Conservation (phyloP, 2,329 filamentous ascomycete species). For the Sclerotinia sclerotiorum region DNA sequence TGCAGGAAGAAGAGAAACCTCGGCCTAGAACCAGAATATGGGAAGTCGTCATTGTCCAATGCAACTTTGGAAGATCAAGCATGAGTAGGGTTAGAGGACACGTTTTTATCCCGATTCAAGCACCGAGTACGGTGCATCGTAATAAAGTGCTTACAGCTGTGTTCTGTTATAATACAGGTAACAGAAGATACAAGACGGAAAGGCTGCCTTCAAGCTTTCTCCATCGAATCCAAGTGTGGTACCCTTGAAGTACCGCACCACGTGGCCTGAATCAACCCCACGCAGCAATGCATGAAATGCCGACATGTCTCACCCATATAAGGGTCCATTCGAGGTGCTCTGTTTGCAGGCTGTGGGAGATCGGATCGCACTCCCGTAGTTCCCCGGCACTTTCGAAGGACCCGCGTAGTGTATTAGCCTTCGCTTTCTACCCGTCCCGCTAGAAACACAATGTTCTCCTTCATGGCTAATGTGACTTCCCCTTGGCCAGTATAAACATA, state of each 20-base stretch:
- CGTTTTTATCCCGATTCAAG: conserved; percentile 1
- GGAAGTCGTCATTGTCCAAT: background rate
- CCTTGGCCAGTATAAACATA: conserved; percentile 56
- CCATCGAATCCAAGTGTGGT: conserved; percentile 17
- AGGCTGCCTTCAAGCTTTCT: background rate
- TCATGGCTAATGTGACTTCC: conserved; percentile 48
- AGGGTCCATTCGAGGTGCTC: background rate
- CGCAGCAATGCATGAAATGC: conserved; percentile 17
- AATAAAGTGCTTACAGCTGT: conserved; percentile 18
- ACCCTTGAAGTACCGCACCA: conserved; percentile 12
- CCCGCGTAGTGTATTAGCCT: conserved; percentile 19
- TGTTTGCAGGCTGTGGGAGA: conserved; percentile 1
- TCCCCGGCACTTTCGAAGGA: background rate
- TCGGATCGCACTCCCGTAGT: conserved; percentile 15
- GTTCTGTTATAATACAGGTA: conserved; percentile 8
- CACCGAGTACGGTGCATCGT: background rate
- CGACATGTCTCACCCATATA: conserved; percentile 4
- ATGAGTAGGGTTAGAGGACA: background rate
- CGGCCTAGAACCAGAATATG: background rate
- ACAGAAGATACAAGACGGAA: background rate
- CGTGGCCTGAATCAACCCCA: conserved; percentile 7
- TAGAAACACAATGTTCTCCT: conserved; percentile 55
- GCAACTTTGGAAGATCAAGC: background rate
- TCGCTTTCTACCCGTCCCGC: conserved; percentile 45
- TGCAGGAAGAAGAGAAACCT: background rate